Percentiles rank a stretch among this genome's conserved stretches.
Conservation (phyloP, 495 filamentous ascomycete genomes). For the Xylaria curta region DNA sequence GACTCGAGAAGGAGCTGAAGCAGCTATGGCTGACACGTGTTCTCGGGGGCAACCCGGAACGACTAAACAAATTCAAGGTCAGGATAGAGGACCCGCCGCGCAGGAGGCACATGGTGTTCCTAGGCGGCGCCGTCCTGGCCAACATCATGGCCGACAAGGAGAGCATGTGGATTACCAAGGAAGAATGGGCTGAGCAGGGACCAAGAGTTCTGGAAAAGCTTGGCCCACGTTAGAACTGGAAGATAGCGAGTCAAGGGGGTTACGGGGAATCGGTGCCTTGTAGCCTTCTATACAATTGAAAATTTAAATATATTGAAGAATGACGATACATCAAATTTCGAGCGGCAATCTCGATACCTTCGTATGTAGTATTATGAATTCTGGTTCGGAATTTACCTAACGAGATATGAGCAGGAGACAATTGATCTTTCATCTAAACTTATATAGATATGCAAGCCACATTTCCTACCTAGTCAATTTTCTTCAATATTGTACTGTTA, state of each 20-base stretch:
- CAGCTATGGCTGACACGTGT: conserved; percentile 97
- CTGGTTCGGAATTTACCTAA: neutral
- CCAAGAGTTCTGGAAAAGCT: conserved; percentile 87
- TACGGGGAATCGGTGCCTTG: conserved; percentile 26
- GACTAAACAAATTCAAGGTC: conserved; percentile 98
- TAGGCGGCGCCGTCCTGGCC: conserved; percentile 94
- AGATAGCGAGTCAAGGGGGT: conserved; percentile 4
- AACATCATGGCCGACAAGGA: conserved; percentile 99
- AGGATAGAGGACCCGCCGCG: conserved; percentile 97
- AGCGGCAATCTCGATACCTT: neutral
- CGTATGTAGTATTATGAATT: neutral
- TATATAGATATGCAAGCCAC: neutral
- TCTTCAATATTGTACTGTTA: too few relatives aligned
- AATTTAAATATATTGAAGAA: neutral
- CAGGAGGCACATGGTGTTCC: conserved; percentile 97
- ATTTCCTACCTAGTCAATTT: neutral
- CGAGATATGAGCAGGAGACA: neutral
- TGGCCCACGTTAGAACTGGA: conserved; percentile 67
- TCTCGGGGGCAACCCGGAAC: conserved; percentile 85
- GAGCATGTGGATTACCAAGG: conserved; percentile 97
- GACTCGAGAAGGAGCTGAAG: conserved; percentile 97
- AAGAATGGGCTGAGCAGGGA: conserved; percentile 96
- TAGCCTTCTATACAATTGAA: conserved; percentile 12
- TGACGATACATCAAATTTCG: neutral
- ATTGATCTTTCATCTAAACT: neutral